A percentile compares a stretch with the other conserved stretches of the same genome.
These are phyloP conservation scores for Metschnikowia vanudenii DNA, from an alignment of 805 yeast genomes.

Conservation along the genomic window DNA sequence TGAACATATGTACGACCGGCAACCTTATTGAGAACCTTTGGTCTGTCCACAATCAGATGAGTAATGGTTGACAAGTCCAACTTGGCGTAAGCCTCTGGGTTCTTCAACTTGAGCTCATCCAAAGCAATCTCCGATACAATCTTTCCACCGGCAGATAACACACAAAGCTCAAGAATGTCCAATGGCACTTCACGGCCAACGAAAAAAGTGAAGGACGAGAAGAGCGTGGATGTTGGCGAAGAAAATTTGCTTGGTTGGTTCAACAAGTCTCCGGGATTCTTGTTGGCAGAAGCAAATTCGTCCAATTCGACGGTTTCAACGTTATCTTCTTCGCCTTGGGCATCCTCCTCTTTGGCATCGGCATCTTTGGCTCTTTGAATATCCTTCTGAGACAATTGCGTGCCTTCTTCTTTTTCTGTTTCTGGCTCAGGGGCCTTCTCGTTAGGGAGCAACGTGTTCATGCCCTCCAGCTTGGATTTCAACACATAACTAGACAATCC, in stretches of 20 bases:
- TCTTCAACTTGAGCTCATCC: conserved; percentile 64
- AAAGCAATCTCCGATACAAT: conserved; percentile 83
- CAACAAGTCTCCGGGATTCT: conserved; percentile 66
- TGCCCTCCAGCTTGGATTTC: conserved; percentile 46
- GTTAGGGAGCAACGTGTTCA: conserved; percentile 39
- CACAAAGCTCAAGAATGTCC: conserved; percentile 84
- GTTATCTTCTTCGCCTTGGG: conserved; percentile 38
- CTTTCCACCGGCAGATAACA: conserved; percentile 82
- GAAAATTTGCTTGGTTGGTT: conserved; percentile 59
- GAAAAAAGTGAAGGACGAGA: conserved; percentile 74
- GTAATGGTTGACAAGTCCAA: conserved; percentile 71
- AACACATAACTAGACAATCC: conserved; percentile 83
- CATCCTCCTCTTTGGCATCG: conserved; percentile 29
- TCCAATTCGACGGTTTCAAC: conserved; percentile 49
- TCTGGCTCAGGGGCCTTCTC: conserved; percentile 14
- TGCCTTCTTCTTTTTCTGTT: conserved; percentile 27
- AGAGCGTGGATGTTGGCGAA: conserved; percentile 62
- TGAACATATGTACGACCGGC: conserved; percentile 92
- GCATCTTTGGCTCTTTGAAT: conserved; percentile 55
- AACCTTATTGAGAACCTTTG: conserved; percentile 69
- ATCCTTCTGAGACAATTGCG: conserved; percentile 40
- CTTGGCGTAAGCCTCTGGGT: conserved; percentile 42
- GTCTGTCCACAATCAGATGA: conserved; percentile 94
- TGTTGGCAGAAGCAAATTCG: conserved; percentile 61
- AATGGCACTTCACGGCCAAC: conserved; percentile 95